Conservation (phyloP, 257 asterid species). For the Penstemon davidsonii region DNA sequence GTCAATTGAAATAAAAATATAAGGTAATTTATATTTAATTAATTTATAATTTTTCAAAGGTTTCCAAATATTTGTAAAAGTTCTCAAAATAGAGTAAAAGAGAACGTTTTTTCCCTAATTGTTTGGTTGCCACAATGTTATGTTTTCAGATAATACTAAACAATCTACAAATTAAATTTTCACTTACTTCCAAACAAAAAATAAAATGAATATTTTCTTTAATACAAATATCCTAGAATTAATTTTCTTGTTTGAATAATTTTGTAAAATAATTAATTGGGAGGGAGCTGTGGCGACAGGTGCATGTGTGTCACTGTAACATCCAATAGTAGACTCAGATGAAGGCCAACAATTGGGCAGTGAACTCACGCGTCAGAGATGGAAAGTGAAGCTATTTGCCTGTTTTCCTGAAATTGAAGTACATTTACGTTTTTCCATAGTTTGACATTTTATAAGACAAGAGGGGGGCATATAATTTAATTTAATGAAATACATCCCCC, state of each 20-base stretch:
- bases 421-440: background rate
- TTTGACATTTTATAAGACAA: background rate
- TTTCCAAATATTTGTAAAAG: no score
- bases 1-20: no score
- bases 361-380: constrained; percentile 38
- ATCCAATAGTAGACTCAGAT: background rate
- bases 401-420: background rate
- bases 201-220: background rate
- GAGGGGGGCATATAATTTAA: background rate
- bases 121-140: no score
- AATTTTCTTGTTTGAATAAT: no score
- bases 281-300: background rate
- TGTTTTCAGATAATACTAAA: background rate
- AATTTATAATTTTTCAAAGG: no score
- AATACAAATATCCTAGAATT: background rate
- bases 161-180: background rate
- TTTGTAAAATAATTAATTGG: background rate
- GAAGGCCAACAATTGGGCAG: constrained; percentile 26
- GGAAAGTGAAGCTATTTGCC: constrained; percentile 22
- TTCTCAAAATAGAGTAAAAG: no score
- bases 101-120: no score
- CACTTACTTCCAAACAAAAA: background rate
- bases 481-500: constrained; percentile 42
- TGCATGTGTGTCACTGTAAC: background rate
- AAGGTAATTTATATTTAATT: no score